Evolutionary conservation across 2,329 filamentous ascomycete genomes (phyloP), one percentile per base, ranked within the genome.

Genomic region (Fusarium fracticaudum): DNA sequence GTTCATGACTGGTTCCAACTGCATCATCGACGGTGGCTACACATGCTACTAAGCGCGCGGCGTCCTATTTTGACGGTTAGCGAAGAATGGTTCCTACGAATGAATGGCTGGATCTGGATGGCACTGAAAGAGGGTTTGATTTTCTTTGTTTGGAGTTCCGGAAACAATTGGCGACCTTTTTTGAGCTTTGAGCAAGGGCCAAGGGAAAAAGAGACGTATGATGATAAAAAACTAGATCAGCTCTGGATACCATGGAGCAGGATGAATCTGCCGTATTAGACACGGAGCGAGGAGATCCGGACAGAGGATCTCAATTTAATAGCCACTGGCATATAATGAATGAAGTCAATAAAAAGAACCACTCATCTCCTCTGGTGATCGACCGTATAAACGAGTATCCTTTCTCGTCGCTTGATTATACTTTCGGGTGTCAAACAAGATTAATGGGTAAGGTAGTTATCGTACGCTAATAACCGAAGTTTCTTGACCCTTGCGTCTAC

Each of bases 1-100:
- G 76, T 95, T 93, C 86, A 93, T 95, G 92, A 95, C 93, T 41
- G 93, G 93, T 60, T 87, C 89, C 80, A 93, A 94, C 85, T 87
- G 91, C 82, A 84, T 91, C 80, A 92, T 93, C 71, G 92, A 94
- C 78, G 91, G 91, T 78, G 91, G 91, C 55, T 92, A 92, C 85
- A 91, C 89, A 50, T 87, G 90, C 78, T 91, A 87, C 82, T 90
- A 85, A 84, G 78, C 70, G 43, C 58, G 79, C 70, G 44, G 57
- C n/a, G 24, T 18, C 11, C n/a, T 38, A 31, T 40, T 60, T 43
- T 57, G 61, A 47, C 48, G 37, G 41, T 64, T 40, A 57, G 58
- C 45, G 45, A 55, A 43, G 45, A 64, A 54, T 17, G 43, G 51
- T 48, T 57, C 62, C 29, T 38, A 41, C 29, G 33, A 33, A 54